Conservation (phyloP, 2,329 filamentous ascomycete genomes). For the Eurotiales sp. region DNA sequence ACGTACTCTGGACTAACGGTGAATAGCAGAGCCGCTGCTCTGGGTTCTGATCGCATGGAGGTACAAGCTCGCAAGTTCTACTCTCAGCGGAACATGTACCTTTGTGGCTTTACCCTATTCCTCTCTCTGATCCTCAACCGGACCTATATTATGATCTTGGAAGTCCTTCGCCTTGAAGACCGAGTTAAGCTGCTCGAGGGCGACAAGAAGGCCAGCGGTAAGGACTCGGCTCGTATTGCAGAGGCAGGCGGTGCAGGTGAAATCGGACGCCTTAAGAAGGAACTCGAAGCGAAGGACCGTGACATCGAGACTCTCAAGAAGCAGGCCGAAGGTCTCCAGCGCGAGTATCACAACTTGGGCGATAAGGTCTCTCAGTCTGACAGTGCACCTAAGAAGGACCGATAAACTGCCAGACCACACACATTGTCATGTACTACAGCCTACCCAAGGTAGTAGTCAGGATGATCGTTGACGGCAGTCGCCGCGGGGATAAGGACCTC, state of each 20-base stretch:
- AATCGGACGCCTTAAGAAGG: constrained; percentile 70
- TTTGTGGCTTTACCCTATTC: constrained; percentile 98
- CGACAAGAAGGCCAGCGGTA: constrained; percentile 55
- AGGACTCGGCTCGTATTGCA: constrained; percentile 69
- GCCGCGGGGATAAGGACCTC: too few relatives aligned
- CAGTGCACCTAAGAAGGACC: constrained; percentile 52
- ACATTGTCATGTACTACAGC: background rate
- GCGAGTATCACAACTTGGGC: constrained; percentile 80
- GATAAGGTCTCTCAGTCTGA: constrained; percentile 66
- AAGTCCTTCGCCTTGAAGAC: constrained; percentile 87
- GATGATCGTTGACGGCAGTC: too few relatives aligned
- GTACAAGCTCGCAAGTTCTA: constrained; percentile 99
- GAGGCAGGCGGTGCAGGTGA: constrained; percentile 69
- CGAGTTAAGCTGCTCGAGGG: constrained; percentile 81
- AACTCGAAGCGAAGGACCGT: constrained; percentile 31
- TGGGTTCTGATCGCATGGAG: constrained; percentile 93
- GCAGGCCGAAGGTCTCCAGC: constrained; percentile 77
- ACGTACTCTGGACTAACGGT: constrained; percentile 4
- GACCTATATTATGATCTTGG: constrained; percentile 96
- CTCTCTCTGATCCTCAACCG: constrained; percentile 96
- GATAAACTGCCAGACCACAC: constrained; percentile 33
- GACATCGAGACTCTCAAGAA: constrained; percentile 71
- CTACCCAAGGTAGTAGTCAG: background rate
- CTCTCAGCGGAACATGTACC: constrained; percentile 99
- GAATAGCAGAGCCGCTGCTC: constrained; percentile 52